Evolutionary conservation across 805 yeast genomes (phyloP), one percentile per base, ranked within the genome.

Genomic region (Osmozyma mogii): DNA sequence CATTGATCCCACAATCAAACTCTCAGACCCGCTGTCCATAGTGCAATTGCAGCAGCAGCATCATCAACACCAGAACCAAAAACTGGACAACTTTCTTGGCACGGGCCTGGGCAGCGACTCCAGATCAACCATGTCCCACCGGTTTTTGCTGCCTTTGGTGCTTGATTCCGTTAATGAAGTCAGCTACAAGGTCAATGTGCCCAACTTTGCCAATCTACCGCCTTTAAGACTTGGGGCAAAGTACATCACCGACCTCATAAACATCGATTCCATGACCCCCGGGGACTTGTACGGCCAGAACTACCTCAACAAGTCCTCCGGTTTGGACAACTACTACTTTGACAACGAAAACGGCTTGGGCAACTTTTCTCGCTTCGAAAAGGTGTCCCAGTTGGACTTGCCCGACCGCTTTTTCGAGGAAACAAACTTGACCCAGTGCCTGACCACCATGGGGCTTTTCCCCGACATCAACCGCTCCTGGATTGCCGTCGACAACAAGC

Each of bases 341-440:
- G 69, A 70, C 32, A 53, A 56, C 27, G 56, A 52, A 8, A 56
- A 58, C 24, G 67, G 71, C 3, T 47, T 65, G 33, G 69, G 70
- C 7, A 62, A 66, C 15, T 78, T 77, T 39, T 70, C 82, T n/a
- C 78, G 95, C 6, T 87, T 85, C 52, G 88, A 78, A 47, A 78
- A 79, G 45, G 65, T 79, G 2, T 68, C 70, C 19, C 75, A 78
- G 30, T 64, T 78, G 35, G 75, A 72, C 45, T 72, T 88, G 29
- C 96, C 96, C 1, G 95, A 87, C 49, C 75, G 71, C 37, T 75
- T 85, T 37, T 72, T 82, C 41, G 79, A 78, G 31, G 85, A 82
- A 43, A 73, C 78, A 49, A 77, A 75, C 40, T 68, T 70, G 28
- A 68, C 83, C 5, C 78, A 81, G 45, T 69, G 75, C 30, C 68